These are phyloP conservation scores for Dendrostoma leiphaemia DNA, from an alignment of 2,329 filamentous ascomycete genomes.

Conservation along the genomic window DNA sequence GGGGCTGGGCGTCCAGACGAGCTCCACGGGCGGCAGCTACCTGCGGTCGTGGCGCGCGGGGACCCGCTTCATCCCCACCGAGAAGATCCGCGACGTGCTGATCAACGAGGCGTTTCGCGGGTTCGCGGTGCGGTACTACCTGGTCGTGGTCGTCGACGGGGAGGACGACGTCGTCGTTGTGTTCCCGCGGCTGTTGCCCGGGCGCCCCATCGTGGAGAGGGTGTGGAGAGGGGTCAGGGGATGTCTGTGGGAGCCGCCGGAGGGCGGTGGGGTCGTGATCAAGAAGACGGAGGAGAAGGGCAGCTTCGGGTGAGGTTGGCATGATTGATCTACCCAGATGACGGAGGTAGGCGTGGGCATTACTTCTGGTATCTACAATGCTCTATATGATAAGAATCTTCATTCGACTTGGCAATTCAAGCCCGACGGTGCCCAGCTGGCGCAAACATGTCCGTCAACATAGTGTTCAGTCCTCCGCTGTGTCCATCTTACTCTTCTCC, in stretches of 20 bases:
- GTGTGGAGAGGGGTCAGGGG: slow-evolving; percentile 86
- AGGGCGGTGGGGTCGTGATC: slow-evolving; percentile 13
- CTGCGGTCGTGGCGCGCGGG: slow-evolving; percentile 41
- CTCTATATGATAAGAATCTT: too few species aligned
- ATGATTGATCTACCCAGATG: background rate
- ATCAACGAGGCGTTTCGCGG: slow-evolving; percentile 94
- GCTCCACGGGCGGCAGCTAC: slow-evolving; percentile 67
- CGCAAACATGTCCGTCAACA: too few species aligned
- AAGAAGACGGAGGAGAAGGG: slow-evolving; percentile 30
- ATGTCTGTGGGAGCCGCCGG: slow-evolving; percentile 70
- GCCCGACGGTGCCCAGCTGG: too few species aligned
- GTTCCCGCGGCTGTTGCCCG: slow-evolving; percentile 78
- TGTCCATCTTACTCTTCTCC: slow-evolving; percentile 3
- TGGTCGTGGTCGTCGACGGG: slow-evolving; percentile 85
- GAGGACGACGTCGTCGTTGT: slow-evolving; percentile 92
- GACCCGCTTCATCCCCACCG: slow-evolving; percentile 76
- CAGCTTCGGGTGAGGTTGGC: slow-evolving; percentile 4
- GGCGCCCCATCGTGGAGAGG: slow-evolving; percentile 72
- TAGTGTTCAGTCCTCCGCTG: background rate
- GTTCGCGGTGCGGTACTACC: slow-evolving; percentile 86
- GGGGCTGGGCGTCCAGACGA: slow-evolving; percentile 87
- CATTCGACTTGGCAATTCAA: too few species aligned
- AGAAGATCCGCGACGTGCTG: slow-evolving; percentile 87
- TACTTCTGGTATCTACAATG: too few species aligned
- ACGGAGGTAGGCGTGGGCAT: too few species aligned